phyloP scores from a whole-genome alignment of 2,329 filamentous ascomycete species.

The Fusarium metavorans region DNA sequence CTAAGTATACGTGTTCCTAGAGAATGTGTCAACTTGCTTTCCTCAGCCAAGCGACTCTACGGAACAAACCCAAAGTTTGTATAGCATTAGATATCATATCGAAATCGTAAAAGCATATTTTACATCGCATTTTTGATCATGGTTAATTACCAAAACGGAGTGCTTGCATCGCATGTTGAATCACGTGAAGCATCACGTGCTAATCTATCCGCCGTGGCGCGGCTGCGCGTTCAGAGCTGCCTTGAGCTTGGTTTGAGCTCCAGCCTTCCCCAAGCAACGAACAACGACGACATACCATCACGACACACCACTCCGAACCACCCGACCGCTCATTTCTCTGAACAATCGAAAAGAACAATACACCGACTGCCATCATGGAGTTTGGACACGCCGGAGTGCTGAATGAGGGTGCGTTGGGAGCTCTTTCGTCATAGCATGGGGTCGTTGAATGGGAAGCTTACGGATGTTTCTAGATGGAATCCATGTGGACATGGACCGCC shows the following conservation, averaged over 20 bases:
- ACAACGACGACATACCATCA: slow-evolving; percentile 42
- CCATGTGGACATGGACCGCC: slow-evolving; percentile 97
- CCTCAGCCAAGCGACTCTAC: neutral
- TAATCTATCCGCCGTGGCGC: slow-evolving; percentile 26
- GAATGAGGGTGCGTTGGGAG: slow-evolving; percentile 67
- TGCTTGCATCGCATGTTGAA: neutral
- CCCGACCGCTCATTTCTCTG: neutral
- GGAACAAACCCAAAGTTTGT: neutral
- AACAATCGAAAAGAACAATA: neutral
- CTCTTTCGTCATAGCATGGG: slow-evolving; percentile 38
- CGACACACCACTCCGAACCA: slow-evolving; percentile 31
- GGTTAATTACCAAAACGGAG: neutral
- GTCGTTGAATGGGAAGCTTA: slow-evolving; percentile 39
- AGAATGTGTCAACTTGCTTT: neutral
- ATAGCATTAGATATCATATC: neutral
- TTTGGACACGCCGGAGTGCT: slow-evolving; percentile 72
- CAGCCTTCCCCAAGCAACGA: slow-evolving; percentile 47
- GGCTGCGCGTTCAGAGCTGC: slow-evolving; percentile 62
- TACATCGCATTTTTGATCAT: neutral
- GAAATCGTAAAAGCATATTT: neutral
- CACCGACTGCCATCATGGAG: slow-evolving; percentile 62
- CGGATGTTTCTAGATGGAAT: slow-evolving; percentile 82
- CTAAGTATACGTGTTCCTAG: slow-evolving; percentile 15
- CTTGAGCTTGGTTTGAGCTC: slow-evolving; percentile 57
- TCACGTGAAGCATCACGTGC: slow-evolving; percentile 42